Percentiles rank a stretch among this genome's conserved stretches.
These are phyloP conservation scores for Zygosaccharomyces pseudobailii DNA, from an alignment of 1,139 yeast species.

Conservation along the genomic window DNA sequence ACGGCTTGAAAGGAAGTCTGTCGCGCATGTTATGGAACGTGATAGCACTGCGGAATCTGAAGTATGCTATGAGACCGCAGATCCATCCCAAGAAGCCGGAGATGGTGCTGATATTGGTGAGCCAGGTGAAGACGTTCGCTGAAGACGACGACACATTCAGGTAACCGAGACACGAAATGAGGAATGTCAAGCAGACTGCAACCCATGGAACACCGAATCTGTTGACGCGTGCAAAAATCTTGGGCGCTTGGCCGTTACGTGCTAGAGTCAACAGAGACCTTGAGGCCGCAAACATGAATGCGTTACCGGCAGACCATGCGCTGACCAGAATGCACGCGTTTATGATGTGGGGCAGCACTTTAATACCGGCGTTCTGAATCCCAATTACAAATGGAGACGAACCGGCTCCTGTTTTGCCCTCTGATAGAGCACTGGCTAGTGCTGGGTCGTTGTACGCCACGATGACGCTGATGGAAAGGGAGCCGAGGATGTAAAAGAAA, in stretches of 20 bases:
- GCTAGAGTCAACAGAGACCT: conserved; percentile 47
- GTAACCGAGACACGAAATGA: conserved; percentile 39
- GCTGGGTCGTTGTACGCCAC: conserved; percentile 42
- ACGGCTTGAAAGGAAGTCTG: conserved; percentile 44
- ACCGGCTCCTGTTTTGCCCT: conserved; percentile 43
- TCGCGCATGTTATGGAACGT: conserved; percentile 48
- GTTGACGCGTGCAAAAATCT: conserved; percentile 40
- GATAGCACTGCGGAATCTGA: conserved; percentile 61
- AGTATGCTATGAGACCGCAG: conserved; percentile 56
- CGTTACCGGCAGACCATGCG: conserved; percentile 51
- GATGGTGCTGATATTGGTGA: conserved; percentile 73
- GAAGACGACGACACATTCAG: conserved; percentile 37
- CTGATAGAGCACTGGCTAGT: conserved; percentile 35
- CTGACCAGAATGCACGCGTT: conserved; percentile 49
- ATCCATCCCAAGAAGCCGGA: conserved; percentile 75
- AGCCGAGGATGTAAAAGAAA: conserved; percentile 41
- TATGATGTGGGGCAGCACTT: conserved; percentile 46
- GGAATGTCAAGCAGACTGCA: conserved; percentile 34
- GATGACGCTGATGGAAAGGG: conserved; percentile 44
- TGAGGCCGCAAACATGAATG: conserved; percentile 40
- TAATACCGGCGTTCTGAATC: conserved; percentile 46
- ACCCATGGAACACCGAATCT: conserved; percentile 43
- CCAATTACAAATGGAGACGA: conserved; percentile 56
- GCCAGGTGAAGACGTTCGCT: conserved; percentile 55
- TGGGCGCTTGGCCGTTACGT: conserved; percentile 46